Percentiles rank a stretch among this genome's conserved stretches.
phyloP scores from a whole-genome alignment of 2,329 filamentous ascomycete species.

The Xylariaceae sp. region DNA sequence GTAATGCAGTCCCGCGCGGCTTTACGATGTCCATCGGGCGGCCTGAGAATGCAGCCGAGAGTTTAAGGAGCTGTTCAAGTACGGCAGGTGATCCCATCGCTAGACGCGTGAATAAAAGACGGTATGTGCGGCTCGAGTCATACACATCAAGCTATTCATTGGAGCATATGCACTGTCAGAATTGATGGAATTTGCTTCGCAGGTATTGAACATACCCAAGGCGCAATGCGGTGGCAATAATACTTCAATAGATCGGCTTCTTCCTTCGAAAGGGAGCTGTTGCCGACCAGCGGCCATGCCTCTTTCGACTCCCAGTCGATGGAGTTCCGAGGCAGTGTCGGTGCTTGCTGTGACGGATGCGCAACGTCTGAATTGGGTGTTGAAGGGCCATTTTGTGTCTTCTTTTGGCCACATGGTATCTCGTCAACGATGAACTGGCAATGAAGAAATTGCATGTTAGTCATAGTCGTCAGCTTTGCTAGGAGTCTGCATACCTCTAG shows the following conservation, averaged over 20 bases:
- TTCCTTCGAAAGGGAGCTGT: constrained; percentile 8
- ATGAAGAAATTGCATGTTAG: no score
- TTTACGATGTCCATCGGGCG: constrained; percentile 5
- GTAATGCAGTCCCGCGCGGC: constrained; percentile 10
- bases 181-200: not conserved
- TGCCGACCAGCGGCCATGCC: constrained; percentile 1
- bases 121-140: constrained; percentile 8
- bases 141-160: constrained; percentile 12
- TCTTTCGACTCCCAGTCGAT: not conserved
- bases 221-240: constrained; percentile 12
- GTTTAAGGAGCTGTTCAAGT: constrained; percentile 12
- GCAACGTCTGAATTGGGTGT: not conserved
- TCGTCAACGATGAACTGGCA: not conserved
- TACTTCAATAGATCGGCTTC: constrained; percentile 17
- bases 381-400: no score
- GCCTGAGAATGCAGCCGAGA: constrained; percentile 14
- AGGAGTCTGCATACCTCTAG: constrained; percentile 5
- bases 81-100: constrained; percentile 14
- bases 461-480: no score
- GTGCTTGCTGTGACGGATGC: not conserved
- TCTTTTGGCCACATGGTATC: no score
- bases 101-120: constrained; percentile 4
- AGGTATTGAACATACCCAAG: constrained; percentile 13
- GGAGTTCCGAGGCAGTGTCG: not conserved
- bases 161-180: not conserved